Conservation (phyloP, 352 stramenopile genomes). For the Globisporangium cederbergense region DNA sequence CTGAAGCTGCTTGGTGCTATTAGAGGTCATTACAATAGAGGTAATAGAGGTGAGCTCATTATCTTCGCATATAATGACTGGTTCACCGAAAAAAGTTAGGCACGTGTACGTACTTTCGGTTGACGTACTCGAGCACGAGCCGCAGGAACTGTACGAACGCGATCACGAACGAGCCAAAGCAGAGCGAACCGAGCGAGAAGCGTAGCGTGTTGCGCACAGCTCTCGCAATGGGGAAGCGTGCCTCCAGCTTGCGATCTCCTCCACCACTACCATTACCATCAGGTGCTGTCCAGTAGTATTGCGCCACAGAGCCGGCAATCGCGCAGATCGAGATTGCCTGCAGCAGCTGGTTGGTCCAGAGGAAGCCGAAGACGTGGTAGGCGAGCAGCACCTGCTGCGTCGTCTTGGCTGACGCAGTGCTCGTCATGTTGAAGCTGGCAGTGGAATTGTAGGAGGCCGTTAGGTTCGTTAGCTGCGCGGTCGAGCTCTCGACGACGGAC, state of each 20-base stretch:
- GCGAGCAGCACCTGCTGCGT: constrained; percentile 54
- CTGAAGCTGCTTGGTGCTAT: constrained; percentile 74
- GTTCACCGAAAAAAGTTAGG: not conserved
- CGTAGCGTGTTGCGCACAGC: constrained; percentile 59
- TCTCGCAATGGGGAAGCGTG: constrained; percentile 55
- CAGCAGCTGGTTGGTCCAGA: constrained; percentile 96
- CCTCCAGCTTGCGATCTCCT: constrained; percentile 39
- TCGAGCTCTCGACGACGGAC: constrained; percentile 23
- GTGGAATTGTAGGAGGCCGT: constrained; percentile 34
- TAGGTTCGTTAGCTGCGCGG: constrained; percentile 26
- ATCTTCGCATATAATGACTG: not conserved
- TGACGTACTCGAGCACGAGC: constrained; percentile 91
- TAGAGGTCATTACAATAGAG: not conserved
- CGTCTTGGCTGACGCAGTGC: constrained; percentile 32
- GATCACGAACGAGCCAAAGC: constrained; percentile 96
- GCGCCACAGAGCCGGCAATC: constrained; percentile 88
- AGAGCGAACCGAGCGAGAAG: constrained; percentile 94
- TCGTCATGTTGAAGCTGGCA: constrained; percentile 17
- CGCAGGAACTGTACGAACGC: constrained; percentile 95
- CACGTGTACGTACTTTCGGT: constrained; percentile 83
- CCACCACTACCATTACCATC: constrained; percentile 20
- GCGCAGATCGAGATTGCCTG: constrained; percentile 93
- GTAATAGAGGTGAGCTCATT: not conserved
- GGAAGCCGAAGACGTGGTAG: constrained; percentile 93
- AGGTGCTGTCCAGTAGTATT: constrained; percentile 90